Evolutionary conservation across 2,329 filamentous ascomycete species (phyloP), one percentile per base, ranked within the genome.

Genomic region (Venturia asperata): DNA sequence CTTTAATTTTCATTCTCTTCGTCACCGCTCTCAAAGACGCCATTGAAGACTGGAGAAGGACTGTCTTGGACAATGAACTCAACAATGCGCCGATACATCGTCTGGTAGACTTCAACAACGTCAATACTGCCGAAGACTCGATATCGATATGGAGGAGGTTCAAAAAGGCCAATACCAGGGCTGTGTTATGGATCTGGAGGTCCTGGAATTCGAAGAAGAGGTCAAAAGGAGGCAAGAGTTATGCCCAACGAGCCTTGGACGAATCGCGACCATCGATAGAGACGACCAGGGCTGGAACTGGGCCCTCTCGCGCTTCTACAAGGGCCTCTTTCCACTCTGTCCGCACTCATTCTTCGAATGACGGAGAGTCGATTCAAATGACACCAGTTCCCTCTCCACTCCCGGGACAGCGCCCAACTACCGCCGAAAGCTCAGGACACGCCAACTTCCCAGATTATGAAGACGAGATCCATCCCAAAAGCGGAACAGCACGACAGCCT

Each of bases 1-100:
- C 94, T 64, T 81, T 99, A 69, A 97, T 99, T 70, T 88, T 96
- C 72, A 97, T 99, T 76, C 82, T 99, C 64, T 78, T 84, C 67
- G 85, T 97, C 64, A 99, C 94, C 1, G 87, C 91, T 37, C 84
- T 97, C 75, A 99, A 97, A 77, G 94, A 99, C 74, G 94, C 87
- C 21, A 88, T 97, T 68, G 94, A 99, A 77, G 94, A 99, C 78
- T 97, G 91, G 81, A 85, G 94, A 70, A 84, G 94, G 77, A 97
- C 93, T 0, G 81, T 92, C 52, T 86, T 97, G 55, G 94, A 99
- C 74, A 96, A 88, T 69, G 90, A 96, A 72, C 82, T 99, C 68
- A 99, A 99, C 78, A 97, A 99, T 74, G 94, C 94, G 2, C 90
- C 92, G 0, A 91, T 97, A 11, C 93, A 99, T 76, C 87, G 93